Conservation (phyloP, 2,329 filamentous ascomycete genomes). For the Colletotrichum destructivum region DNA sequence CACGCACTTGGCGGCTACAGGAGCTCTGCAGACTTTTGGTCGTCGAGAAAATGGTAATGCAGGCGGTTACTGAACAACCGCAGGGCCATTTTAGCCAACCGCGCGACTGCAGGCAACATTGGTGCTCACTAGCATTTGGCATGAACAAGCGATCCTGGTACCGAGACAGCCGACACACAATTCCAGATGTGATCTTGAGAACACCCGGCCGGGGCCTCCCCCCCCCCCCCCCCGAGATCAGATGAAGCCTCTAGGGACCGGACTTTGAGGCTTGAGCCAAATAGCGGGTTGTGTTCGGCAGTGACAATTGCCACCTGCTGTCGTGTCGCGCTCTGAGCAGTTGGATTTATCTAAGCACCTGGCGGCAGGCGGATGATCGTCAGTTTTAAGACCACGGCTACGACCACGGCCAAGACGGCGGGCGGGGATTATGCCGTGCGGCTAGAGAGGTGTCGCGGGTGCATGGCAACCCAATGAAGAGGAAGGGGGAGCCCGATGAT, state of each 20-base stretch:
- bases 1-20: too few relatives aligned
- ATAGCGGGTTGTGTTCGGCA: slow-evolving; percentile 12
- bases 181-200: background rate
- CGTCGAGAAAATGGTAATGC: too few relatives aligned
- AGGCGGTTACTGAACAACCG: too few relatives aligned
- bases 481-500: slow-evolving; percentile 27
- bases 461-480: slow-evolving; percentile 39
- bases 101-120: too few relatives aligned
- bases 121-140: background rate
- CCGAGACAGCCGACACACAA: slow-evolving; percentile 25
- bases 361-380: slow-evolving; percentile 8
- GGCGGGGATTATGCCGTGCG: slow-evolving; percentile 8
- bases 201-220: background rate
- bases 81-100: too few relatives aligned
- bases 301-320: slow-evolving; percentile 34
- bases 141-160: slow-evolving; percentile 10
- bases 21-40: too few relatives aligned
- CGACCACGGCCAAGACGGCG: slow-evolving; percentile 21
- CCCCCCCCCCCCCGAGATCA: background rate
- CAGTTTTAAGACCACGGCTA: slow-evolving; percentile 3
- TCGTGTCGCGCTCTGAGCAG: slow-evolving; percentile 37
- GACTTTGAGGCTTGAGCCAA: slow-evolving; percentile 2
- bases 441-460: slow-evolving; percentile 24
- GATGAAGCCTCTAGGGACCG: background rate
- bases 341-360: slow-evolving; percentile 6